These are phyloP conservation scores for Dendrobium chrysotoxum DNA, from an alignment of 106 monocot genomes.

Conservation along the genomic window DNA sequence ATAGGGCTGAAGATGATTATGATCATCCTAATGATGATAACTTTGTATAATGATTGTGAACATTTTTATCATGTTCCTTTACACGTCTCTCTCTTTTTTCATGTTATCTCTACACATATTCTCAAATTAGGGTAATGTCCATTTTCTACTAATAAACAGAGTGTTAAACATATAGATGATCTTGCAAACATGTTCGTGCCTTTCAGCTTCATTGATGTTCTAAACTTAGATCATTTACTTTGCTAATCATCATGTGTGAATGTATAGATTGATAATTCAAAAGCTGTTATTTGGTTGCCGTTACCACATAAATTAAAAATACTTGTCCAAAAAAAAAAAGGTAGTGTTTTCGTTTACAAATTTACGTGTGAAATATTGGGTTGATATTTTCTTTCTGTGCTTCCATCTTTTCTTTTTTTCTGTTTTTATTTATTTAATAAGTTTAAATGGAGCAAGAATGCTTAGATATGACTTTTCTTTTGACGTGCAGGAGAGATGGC, in stretches of 20 bases:
- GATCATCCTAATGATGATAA: background rate
- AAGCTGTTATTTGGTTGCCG: background rate
- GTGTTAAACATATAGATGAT: background rate
- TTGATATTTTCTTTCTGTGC: background rate
- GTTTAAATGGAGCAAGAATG: background rate
- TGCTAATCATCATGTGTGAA: background rate
- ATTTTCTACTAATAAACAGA: background rate
- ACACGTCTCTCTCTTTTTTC: background rate
- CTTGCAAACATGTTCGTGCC: background rate
- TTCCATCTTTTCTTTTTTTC: background rate
- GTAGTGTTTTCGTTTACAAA: background rate
- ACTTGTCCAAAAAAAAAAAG: background rate
- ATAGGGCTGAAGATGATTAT: background rate
- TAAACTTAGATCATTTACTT: background rate
- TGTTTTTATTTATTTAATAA: background rate
- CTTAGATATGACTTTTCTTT: background rate
- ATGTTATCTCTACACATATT: background rate
- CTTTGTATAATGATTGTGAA: background rate
- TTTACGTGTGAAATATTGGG: background rate
- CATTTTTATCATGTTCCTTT: background rate
- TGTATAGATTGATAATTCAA: background rate
- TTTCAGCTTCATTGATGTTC: background rate
- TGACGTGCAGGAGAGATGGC: conserved; percentile 48
- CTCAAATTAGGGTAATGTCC: background rate
- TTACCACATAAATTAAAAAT: background rate